Evolutionary conservation across 257 asterid genomes (phyloP), one percentile per base, ranked within the genome.

Genomic region (Ocimum tenuiflorum): DNA sequence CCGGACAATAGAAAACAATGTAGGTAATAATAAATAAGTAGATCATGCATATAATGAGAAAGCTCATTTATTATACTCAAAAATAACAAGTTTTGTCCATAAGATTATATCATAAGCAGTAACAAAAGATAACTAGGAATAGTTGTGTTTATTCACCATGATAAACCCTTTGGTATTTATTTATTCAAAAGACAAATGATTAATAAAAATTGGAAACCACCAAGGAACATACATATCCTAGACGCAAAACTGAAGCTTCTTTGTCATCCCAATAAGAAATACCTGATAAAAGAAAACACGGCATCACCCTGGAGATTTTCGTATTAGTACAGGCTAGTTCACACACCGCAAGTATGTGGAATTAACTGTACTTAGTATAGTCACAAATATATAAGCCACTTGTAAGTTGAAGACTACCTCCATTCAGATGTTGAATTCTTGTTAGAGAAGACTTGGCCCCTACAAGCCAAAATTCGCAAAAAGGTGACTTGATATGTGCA

Each of bases 191-290:
- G 68, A 60, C 17, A 43, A 76, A 61, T 23, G 35, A 39, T 11
- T 50, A 65, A 60, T 14, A 55, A 29, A 69, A 45, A 48, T 36
- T 59, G 62, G 75, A 65, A 66, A 61, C 19, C 52, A 73, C 9
- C 10, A 55, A 6, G 63, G 50, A 64, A 64, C 88, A 49, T 85
- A 89, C 96, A 77, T 86, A 79, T 80, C 96, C 96, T 65, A 89
- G 62, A 52, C 95, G 95, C 77, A 89, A 76, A 59, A 35, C 60
- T 46, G 74, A 79, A 55, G 96, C 95, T 63, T 89, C 96, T 83
- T 78, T 76, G 74, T 86, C 95, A 64, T 78, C 84, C 94, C 88
- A 85, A 60, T 66, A 65, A 65, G 91, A 83, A 70, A 71, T 60
- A 62, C 90, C 96, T 89, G 85, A 67, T 38, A 83, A 20, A 51